These are phyloP conservation scores for Effrenium voratum DNA, from an alignment of 73 alveolate genomes.

Conservation along the genomic window DNA sequence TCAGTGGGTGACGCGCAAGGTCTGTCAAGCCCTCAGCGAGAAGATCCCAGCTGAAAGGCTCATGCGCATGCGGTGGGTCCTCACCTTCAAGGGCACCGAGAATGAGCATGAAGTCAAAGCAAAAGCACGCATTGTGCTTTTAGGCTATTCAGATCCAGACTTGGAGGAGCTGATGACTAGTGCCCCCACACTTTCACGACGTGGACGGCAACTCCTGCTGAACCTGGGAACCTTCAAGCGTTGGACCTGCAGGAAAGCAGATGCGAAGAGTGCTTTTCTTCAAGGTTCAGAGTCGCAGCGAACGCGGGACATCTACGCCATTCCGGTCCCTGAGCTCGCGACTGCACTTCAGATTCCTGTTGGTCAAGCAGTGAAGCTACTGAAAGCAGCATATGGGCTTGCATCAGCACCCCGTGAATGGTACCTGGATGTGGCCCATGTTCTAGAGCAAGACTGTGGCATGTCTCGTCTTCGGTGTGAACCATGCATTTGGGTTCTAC, in stretches of 20 bases:
- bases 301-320: not conserved
- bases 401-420: conserved; percentile 14
- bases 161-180: not conserved
- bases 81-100: not conserved
- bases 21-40: not conserved
- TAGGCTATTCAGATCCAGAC: conserved; percentile 4
- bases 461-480: not conserved
- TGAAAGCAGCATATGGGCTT: conserved; percentile 27
- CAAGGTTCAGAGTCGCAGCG: not conserved
- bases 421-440: not conserved
- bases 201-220: not conserved
- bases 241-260: not conserved
- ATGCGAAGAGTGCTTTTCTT: not conserved
- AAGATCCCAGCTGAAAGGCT: not conserved
- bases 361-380: not conserved
- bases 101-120: not conserved
- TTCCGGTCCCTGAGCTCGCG: not conserved
- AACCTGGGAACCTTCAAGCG: not conserved
- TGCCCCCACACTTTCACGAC: not conserved
- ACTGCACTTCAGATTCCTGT: not conserved
- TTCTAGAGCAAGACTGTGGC: not conserved
- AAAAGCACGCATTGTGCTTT: not conserved
- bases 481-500: conserved; percentile 15
- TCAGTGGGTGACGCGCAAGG: not conserved
- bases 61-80: conserved; percentile 38